A percentile compares a stretch with the other conserved stretches of the same genome.
Evolutionary conservation across 1,284 basidiomycete genomes (phyloP).

Genomic region (Boletus smithii): DNA sequence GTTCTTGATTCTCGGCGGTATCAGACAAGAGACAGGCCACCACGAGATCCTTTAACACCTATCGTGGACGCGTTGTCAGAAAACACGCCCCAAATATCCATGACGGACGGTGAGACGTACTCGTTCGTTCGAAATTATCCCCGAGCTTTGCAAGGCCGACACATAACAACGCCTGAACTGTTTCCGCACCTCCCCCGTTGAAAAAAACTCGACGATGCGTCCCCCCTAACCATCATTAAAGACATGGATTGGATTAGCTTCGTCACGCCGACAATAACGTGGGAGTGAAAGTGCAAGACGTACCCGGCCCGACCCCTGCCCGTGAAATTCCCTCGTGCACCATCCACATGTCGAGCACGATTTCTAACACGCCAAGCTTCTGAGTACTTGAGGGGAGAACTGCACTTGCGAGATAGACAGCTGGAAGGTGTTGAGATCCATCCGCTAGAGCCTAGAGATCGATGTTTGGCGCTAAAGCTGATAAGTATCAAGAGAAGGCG

Average conservation of each 20-base stretch:
- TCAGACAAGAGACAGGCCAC: slow-evolving; percentile 84
- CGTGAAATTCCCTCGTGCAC: slow-evolving; percentile 83
- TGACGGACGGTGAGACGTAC: slow-evolving; percentile 38
- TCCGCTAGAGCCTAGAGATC: too few species aligned
- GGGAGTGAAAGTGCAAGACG: background rate
- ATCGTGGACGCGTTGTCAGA: background rate
- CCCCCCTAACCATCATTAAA: slow-evolving; percentile 47
- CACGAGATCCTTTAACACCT: slow-evolving; percentile 81
- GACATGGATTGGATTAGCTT: background rate
- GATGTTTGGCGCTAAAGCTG: too few species aligned
- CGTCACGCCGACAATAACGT: background rate
- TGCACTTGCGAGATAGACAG: too few species aligned
- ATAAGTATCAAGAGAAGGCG: too few species aligned
- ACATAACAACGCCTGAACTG: slow-evolving; percentile 76
- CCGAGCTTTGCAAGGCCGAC: slow-evolving; percentile 90
- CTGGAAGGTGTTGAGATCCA: too few species aligned
- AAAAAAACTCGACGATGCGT: slow-evolving; percentile 75
- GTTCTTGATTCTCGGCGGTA: slow-evolving; percentile 79
- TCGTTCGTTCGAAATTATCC: slow-evolving; percentile 73
- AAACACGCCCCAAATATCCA: background rate
- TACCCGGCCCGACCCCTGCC: slow-evolving; percentile 54
- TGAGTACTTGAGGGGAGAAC: too few species aligned
- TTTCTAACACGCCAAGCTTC: too few species aligned
- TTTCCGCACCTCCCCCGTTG: slow-evolving; percentile 71
- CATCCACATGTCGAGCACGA: slow-evolving; percentile 90